Evolutionary conservation across 805 yeast species (phyloP), one percentile per base, ranked within the genome.

Genomic region (Wickerhamiella galacta): DNA sequence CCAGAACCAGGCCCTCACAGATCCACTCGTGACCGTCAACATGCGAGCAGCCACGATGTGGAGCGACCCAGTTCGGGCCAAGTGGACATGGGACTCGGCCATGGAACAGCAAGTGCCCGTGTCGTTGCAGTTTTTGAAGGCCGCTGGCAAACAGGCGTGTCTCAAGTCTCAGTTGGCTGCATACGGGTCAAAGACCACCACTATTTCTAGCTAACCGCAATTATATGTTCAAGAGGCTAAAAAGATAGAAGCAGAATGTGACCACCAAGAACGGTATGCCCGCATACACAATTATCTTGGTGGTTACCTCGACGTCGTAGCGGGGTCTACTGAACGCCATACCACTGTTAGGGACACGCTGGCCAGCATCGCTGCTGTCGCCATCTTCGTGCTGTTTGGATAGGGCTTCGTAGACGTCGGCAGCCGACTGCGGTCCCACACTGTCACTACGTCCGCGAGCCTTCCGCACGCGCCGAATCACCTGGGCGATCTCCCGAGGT

Each of bases 221-320:
- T 35, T 25, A 42, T 7, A 42, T 16, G n/a, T 22, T 19, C 19
- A 27, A 12, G 10, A 14, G 11, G 10, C 12, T 11, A 33, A 41
- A 49, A 1, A 47, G 20, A n/a, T 27, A 14, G 24, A 29, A 29
- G 3, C 25, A 27, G 6, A 15, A 17, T 20, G 25, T 28, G 16
- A 67, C 53, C 0, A 78, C 75, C 20, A 66, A 53, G 18, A 61
- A 45, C 0, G 90, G 66, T 19, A 87, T 70, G 0, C 96, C 96
- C 1, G 79, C 75, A 54, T 87, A 87, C 1, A 83, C 78, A 12
- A 77, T 54, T 39, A 79, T 58, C 45, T 93, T 64, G 7, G 90
- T 83, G 20, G 80, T 54, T 3, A 81, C 77, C 39, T 77, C 87
- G 20, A 77, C 73, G 36, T 73, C 83, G 43, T 75, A 74, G 31